Base-by-base conservation (phyloP, 495 filamentous ascomycete genomes). In the Aspergillus homomorphus region DNA sequence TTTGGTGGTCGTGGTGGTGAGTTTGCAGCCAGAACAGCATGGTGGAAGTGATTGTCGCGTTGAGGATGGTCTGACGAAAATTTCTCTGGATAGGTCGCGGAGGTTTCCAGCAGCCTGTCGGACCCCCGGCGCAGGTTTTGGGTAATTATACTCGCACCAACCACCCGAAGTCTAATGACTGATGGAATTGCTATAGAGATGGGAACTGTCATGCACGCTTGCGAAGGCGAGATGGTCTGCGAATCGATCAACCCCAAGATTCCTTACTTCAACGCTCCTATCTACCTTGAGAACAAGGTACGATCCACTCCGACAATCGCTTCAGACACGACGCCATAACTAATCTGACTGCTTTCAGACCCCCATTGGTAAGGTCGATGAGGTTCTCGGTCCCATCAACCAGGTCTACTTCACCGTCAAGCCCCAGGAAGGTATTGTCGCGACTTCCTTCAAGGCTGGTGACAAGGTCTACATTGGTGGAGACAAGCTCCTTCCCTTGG, bases 381-480 rank as follows among this genome's bases (percentile, higher is more conserved):
- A 83, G 63, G 73, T 97, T 59, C 85, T 97, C 52, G 92, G 92
- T 42, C 90, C 93, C 52, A 87, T 98, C 72, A 97, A 95, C 80
- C 88, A 96, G 73, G 91, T 98, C 58, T 96, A 87, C 80, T 98
- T 98, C 85, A 98, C 94, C 58, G 85, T 98, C 73, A 98, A 97
- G 78, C 91, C 95, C 38, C 83, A 90, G 68, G 92, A 96, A 67
- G 94, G 94, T 65, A 97, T 98, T 75, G 87, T 94, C 68, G 92
- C 94, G 45, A 84, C 85, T 19, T 95, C 90, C 2, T 98, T 98
- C 87, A 96, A 96, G 75, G 68, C 84, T 54, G 94, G 95, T 61
- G 94, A 98, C 80, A 96, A 94, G 78, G 93, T 98, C 73, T 98
- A 86, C 80, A 96, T 98, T 64, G 89, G 88, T 48, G 84, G 85